A percentile compares a stretch with the other conserved stretches of the same genome.
Evolutionary conservation across 2,329 filamentous ascomycete species (phyloP).

Genomic region (Alternaria sp.): DNA sequence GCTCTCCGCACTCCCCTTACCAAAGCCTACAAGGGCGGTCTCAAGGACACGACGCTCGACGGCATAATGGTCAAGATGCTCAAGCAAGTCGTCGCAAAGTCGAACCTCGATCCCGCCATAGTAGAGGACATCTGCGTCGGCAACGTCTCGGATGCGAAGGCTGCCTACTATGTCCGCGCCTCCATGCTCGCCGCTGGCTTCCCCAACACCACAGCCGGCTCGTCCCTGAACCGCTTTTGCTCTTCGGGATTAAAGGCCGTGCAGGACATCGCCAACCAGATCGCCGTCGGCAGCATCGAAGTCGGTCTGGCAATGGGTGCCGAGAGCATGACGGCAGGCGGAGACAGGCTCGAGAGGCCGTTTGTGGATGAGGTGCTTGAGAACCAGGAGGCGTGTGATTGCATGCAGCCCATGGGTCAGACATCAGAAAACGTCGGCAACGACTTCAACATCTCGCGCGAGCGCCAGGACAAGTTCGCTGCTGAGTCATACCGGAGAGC

Average conservation of each 20-base stretch:
- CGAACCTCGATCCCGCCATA: slow-evolving; percentile 78
- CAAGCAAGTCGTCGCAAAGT: slow-evolving; percentile 70
- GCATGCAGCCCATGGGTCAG: slow-evolving; percentile 96
- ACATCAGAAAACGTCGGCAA: slow-evolving; percentile 94
- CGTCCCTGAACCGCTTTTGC: slow-evolving; percentile 93
- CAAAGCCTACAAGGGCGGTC: slow-evolving; percentile 89
- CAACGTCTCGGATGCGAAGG: slow-evolving; percentile 87
- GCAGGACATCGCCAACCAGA: slow-evolving; percentile 92
- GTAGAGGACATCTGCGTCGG: slow-evolving; percentile 92
- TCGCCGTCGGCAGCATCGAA: slow-evolving; percentile 80
- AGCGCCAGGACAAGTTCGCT: slow-evolving; percentile 83
- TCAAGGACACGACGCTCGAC: slow-evolving; percentile 94
- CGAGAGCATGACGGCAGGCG: slow-evolving; percentile 83
- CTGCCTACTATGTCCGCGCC: slow-evolving; percentile 89
- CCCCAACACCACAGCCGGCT: slow-evolving; percentile 85
- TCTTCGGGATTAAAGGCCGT: slow-evolving; percentile 94
- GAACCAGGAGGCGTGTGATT: slow-evolving; percentile 81
- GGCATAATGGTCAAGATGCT: slow-evolving; percentile 84
- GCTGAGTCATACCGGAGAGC: slow-evolving; percentile 88
- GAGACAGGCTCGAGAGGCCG: slow-evolving; percentile 73
- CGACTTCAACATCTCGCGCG: slow-evolving; percentile 85
- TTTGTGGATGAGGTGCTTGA: slow-evolving; percentile 79
- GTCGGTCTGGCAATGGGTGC: slow-evolving; percentile 87
- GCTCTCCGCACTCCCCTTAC: slow-evolving; percentile 87
- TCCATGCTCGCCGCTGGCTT: slow-evolving; percentile 90